Conservation (phyloP, 2,329 filamentous ascomycete species). For the Graphilbum fragrans region DNA sequence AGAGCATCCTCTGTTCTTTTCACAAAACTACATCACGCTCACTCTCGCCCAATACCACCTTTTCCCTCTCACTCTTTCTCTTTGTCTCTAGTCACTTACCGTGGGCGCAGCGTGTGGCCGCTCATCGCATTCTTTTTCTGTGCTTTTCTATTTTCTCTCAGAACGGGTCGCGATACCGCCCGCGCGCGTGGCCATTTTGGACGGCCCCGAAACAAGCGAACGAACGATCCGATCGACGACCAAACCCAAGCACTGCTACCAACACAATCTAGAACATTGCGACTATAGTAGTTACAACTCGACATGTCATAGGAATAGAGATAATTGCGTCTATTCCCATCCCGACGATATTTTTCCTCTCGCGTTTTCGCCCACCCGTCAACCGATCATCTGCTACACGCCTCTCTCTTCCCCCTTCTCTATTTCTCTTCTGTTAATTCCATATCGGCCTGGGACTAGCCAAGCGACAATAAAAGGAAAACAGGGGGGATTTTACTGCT, state of each 20-base stretch:
- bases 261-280: not conserved
- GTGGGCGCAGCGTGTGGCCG: too few species aligned
- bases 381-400: too few species aligned
- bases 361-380: too few species aligned
- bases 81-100: too few species aligned
- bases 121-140: not conserved
- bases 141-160: not conserved
- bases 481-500: too few species aligned
- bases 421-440: not conserved
- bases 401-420: not conserved
- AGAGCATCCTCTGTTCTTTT: not conserved
- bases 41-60: not conserved
- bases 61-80: not conserved
- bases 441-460: not conserved
- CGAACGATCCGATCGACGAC: not conserved
- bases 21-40: too few species aligned
- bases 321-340: conserved; percentile 2
- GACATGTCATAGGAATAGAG: conserved; percentile 10
- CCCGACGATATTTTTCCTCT: not conserved
- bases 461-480: not conserved
- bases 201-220: too few species aligned
- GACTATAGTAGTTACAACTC: conserved; percentile 1
- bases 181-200: too few species aligned
- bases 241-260: not conserved
- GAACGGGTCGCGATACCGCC: not conserved